Evolutionary conservation across 2,329 filamentous ascomycete genomes (phyloP).

Genomic region (Exophiala sideris): DNA sequence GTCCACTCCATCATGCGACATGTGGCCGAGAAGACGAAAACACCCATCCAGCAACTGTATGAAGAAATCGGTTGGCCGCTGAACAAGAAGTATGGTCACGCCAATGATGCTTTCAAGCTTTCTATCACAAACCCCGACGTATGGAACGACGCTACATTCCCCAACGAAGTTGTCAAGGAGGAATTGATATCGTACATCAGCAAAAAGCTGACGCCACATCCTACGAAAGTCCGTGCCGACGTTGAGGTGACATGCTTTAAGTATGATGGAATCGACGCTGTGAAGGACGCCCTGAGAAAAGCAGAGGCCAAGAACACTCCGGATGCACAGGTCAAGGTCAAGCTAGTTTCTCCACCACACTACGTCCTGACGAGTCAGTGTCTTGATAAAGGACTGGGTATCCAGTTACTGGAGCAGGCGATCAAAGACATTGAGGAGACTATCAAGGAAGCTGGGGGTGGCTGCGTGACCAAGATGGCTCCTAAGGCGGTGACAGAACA

Average conservation of each 20-base stretch:
- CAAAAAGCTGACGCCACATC: conserved; percentile 94
- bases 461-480: conserved; percentile 91
- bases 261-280: conserved; percentile 97
- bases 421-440: conserved; percentile 80
- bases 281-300: conserved; percentile 86
- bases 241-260: conserved; percentile 94
- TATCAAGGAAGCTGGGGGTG: conserved; percentile 75
- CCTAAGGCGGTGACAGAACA: conserved; percentile 98
- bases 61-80: conserved; percentile 94
- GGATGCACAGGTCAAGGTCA: conserved; percentile 95
- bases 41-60: conserved; percentile 91
- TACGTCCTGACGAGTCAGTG: conserved; percentile 96
- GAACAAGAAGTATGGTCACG: conserved; percentile 95
- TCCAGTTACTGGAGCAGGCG: conserved; percentile 78
- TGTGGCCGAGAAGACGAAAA: conserved; percentile 93
- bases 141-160: conserved; percentile 89
- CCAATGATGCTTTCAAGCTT: conserved; percentile 97
- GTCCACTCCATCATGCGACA: conserved; percentile 99
- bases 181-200: conserved; percentile 93
- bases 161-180: conserved; percentile 76
- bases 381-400: conserved; percentile 85
- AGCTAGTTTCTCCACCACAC: conserved; percentile 93
- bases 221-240: conserved; percentile 98
- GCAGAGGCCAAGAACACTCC: conserved; percentile 90
- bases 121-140: conserved; percentile 98